Percentiles rank a stretch among this genome's conserved stretches.
phyloP scores from a whole-genome alignment of 352 stramenopile species.

The Phytophthora megakarya region DNA sequence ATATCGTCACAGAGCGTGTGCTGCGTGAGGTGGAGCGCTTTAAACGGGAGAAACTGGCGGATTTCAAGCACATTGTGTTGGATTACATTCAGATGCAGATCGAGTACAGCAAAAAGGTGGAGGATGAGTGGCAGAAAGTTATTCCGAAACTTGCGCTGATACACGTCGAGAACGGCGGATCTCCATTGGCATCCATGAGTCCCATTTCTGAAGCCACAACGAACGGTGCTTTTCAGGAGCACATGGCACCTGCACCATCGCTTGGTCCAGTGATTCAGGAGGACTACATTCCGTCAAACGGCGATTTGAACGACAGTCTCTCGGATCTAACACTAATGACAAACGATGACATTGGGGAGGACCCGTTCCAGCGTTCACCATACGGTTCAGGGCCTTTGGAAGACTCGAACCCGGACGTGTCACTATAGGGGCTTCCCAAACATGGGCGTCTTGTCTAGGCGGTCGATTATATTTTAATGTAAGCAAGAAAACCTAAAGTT shows the following conservation, averaged over 20 bases:
- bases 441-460: constrained; percentile 5
- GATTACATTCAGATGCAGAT: constrained; percentile 98
- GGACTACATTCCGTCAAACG: constrained; percentile 74
- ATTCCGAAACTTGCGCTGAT: constrained; percentile 79
- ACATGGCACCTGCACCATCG: constrained; percentile 17
- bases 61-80: constrained; percentile 96
- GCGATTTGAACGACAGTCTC: constrained; percentile 53
- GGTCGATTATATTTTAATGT: constrained; percentile 45
- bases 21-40: constrained; percentile 98
- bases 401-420: constrained; percentile 42
- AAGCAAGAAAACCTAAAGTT: constrained; percentile 24
- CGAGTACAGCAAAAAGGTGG: constrained; percentile 95
- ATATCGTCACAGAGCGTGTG: constrained; percentile 93
- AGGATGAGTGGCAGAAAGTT: constrained; percentile 80
- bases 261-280: constrained; percentile 63
- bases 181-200: constrained; percentile 44
- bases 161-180: constrained; percentile 54
- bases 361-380: constrained; percentile 37
- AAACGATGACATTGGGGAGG: constrained; percentile 36
- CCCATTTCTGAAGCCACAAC: constrained; percentile 36
- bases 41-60: constrained; percentile 93
- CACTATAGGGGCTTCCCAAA: constrained; percentile 24
- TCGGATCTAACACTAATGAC: constrained; percentile 58
- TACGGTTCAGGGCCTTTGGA: constrained; percentile 37
- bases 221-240: constrained; percentile 22